These are phyloP conservation scores for Xylaria arbuscula DNA, from an alignment of 2,329 filamentous ascomycete species.

Conservation along the genomic window DNA sequence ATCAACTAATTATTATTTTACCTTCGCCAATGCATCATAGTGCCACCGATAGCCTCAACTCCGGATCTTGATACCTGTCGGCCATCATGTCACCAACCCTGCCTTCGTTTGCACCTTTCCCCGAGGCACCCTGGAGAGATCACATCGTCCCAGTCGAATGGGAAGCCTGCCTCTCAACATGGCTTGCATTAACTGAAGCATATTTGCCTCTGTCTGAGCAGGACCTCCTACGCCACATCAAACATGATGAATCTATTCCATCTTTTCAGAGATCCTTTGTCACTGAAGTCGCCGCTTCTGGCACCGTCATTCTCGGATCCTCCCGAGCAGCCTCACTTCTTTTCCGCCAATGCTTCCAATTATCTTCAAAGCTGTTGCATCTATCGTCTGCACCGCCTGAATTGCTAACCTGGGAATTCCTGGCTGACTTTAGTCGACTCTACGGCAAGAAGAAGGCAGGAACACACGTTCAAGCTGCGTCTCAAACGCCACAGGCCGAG, in stretches of 20 bases:
- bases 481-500: conserved; percentile 64
- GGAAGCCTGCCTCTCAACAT: conserved; percentile 80
- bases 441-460: conserved; percentile 73
- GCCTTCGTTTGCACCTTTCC: conserved; percentile 82
- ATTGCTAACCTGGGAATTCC: conserved; percentile 73
- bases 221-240: conserved; percentile 63
- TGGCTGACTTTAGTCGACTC: conserved; percentile 73
- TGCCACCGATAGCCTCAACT: neutral
- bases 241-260: conserved; percentile 68
- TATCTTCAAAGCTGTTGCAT: conserved; percentile 68
- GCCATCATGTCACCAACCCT: conserved; percentile 59
- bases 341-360: conserved; percentile 71
- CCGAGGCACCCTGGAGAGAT: conserved; percentile 73
- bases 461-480: conserved; percentile 62
- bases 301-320: conserved; percentile 51
- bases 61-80: neutral
- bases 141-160: conserved; percentile 77
- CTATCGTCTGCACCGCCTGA: conserved; percentile 55
- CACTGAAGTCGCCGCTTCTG: conserved; percentile 60
- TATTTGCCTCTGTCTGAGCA: conserved; percentile 69
- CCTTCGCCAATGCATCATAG: neutral
- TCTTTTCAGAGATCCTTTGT: conserved; percentile 76
- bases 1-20: neutral
- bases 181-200: conserved; percentile 74
- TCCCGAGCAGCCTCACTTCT: conserved; percentile 58